Evolutionary conservation across 2,329 filamentous ascomycete species (phyloP), one percentile per base, ranked within the genome.

Genomic region (Cercospora nicotianae): DNA sequence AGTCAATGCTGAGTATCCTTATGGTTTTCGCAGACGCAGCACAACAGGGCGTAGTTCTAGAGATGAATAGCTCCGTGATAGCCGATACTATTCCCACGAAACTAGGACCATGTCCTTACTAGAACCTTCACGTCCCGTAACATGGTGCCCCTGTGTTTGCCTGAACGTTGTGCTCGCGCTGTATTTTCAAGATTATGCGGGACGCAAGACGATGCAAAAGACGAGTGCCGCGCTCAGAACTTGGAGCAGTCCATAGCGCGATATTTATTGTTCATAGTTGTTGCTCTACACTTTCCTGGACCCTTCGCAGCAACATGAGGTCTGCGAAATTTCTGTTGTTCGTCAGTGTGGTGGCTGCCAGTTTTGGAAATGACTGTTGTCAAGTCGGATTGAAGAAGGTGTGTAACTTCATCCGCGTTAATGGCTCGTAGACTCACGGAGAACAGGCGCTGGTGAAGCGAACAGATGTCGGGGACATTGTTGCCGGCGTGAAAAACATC

Each of bases 401-500:
- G 36, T n/a, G 36, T 8, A 42, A n/a, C 6, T 42, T 42, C 36
- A 42, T 42, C 36, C 36, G 6, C 36, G 6, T 42, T 3, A 8
- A 8, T 42, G 36, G 36, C 16, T n/a, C 36, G 16, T 42, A 8
- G 36, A 42, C 36, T 42, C 36, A 42, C 16, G 7, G 36, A 42
- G 36, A n/a, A n/a, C 36, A 42, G 36, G 36, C 36, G 36, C 36
- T 42, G 36, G 36, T 39, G 62, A 60, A 60, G 18, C 58, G 58
- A 16, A 31, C 58, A 31, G 18, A n/a, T 18, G 16, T 60, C 58
- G 23, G 18, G 6, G 30, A 31, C 6, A 60, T 60, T 20, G 58
- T 60, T 36, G 58, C 58, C n/a, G 58, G 58, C 7, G 58, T 60
- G 30, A 20, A 60, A n/a, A 60, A 60, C 30, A 60, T 60, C 58